Evolutionary conservation across 108 stramenopile genomes (phyloP).

Genomic region (Cyclotella cryptica): DNA sequence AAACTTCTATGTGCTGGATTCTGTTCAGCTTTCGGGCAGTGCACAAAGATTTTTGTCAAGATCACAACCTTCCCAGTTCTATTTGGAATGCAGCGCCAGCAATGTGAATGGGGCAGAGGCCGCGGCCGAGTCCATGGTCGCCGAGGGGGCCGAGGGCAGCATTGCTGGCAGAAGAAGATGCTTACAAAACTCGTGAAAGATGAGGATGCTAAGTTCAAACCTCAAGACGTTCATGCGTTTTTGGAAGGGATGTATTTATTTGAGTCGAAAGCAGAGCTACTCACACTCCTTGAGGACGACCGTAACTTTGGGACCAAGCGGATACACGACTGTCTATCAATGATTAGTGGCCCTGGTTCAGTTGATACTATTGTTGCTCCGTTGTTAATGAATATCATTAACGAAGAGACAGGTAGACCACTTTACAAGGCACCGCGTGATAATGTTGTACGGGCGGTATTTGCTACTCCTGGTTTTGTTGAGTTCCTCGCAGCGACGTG

Average conservation of each 20-base stretch:
- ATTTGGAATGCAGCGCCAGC: background rate
- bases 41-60: too few species aligned
- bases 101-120: background rate
- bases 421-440: constrained; percentile 37
- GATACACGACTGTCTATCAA: constrained; percentile 42
- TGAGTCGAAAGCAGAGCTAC: constrained; percentile 52
- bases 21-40: too few species aligned
- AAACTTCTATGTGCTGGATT: too few species aligned
- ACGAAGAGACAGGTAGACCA: constrained; percentile 41
- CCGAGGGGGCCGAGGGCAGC: constrained; percentile 1
- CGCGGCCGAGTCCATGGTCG: background rate
- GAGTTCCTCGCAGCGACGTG: constrained; percentile 26
- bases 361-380: constrained; percentile 43
- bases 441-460: constrained; percentile 21
- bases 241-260: constrained; percentile 50
- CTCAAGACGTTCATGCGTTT: constrained; percentile 25
- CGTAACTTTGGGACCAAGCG: constrained; percentile 42
- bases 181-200: constrained; percentile 38
- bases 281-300: constrained; percentile 37
- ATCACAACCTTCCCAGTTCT: background rate
- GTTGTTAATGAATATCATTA: constrained; percentile 35
- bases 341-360: constrained; percentile 22
- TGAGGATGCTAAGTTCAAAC: constrained; percentile 23
- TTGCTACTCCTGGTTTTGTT: constrained; percentile 31
- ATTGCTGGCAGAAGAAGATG: constrained; percentile 29